Evolutionary conservation across 208 protist genomes (phyloP).

Genomic region (Trypanosoma rangeli): DNA sequence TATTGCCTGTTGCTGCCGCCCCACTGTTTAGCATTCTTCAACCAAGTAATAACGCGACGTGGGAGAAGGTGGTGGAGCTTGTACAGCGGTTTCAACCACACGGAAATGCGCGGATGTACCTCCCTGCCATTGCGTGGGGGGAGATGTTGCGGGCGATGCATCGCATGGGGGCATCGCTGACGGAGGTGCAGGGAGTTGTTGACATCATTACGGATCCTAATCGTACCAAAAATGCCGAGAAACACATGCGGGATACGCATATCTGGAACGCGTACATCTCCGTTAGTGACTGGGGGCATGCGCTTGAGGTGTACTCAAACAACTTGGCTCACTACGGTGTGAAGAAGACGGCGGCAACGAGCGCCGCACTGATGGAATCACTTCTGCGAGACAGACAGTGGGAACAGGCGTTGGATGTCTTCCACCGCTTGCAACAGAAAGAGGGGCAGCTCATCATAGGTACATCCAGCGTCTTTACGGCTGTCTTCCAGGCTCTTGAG

Average conservation of each 20-base stretch:
- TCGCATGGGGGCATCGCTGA: conserved; percentile 51
- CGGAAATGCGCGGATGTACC: conserved; percentile 31
- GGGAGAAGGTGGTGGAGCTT: conserved; percentile 17
- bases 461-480: conserved; percentile 35
- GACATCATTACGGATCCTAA: conserved; percentile 58
- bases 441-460: conserved; percentile 29
- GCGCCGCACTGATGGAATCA: conserved; percentile 60
- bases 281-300: conserved; percentile 42
- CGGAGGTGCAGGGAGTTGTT: conserved; percentile 41
- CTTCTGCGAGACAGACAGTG: conserved; percentile 31
- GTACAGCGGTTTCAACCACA: conserved; percentile 7
- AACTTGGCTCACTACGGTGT: conserved; percentile 55
- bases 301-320: conserved; percentile 51
- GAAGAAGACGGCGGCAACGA: conserved; percentile 44
- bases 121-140: conserved; percentile 67
- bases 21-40: conserved; percentile 28
- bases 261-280: conserved; percentile 76
- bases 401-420: conserved; percentile 35
- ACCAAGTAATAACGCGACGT: conserved; percentile 17
- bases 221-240: conserved; percentile 41
- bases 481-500: conserved; percentile 30
- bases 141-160: conserved; percentile 54
- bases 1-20: conserved; percentile 26
- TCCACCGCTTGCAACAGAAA: conserved; percentile 28
- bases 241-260: conserved; percentile 44